phyloP scores from a whole-genome alignment of 768 basidiomycete genomes.

The Lactarius quietus region DNA sequence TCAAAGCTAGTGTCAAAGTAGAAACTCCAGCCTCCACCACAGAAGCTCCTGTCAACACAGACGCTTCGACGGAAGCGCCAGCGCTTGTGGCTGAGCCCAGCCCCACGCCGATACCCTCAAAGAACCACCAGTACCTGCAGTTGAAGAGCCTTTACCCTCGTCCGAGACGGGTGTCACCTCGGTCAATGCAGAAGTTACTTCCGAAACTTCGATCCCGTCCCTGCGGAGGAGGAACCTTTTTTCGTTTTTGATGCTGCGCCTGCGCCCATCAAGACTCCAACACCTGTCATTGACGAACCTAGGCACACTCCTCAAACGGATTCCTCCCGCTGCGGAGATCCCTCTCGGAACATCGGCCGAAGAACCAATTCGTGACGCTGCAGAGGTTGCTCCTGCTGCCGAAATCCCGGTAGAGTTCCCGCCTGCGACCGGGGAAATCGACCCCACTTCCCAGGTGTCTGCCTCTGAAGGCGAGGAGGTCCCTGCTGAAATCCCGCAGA shows the following conservation, averaged over 20 bases:
- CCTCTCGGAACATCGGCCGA: not conserved
- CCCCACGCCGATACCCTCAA: not conserved
- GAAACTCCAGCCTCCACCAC: not conserved
- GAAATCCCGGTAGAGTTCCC: not conserved
- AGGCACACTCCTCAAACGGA: not conserved
- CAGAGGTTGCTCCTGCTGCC: not conserved
- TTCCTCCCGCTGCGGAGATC: not conserved
- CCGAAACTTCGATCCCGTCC: not conserved
- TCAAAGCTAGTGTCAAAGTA: not conserved
- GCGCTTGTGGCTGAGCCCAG: not conserved
- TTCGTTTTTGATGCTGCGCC: not conserved
- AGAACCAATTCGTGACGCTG: not conserved
- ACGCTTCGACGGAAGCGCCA: not conserved
- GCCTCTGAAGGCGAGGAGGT: not conserved
- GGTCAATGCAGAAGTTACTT: not conserved
- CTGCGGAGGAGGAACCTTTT: not conserved
- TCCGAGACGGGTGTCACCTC: not conserved
- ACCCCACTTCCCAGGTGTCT: constrained; percentile 3
- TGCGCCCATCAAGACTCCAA: not conserved
- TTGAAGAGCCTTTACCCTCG: not conserved
- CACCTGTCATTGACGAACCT: not conserved
- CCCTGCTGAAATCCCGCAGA: not conserved
- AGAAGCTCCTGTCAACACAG: not conserved
- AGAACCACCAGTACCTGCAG: not conserved
- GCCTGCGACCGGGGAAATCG: not conserved